A percentile compares a stretch with the other conserved stretches of the same genome.
Evolutionary conservation across 169 alveolate genomes (phyloP).

Genomic region (Cryptosporidium sp.): DNA sequence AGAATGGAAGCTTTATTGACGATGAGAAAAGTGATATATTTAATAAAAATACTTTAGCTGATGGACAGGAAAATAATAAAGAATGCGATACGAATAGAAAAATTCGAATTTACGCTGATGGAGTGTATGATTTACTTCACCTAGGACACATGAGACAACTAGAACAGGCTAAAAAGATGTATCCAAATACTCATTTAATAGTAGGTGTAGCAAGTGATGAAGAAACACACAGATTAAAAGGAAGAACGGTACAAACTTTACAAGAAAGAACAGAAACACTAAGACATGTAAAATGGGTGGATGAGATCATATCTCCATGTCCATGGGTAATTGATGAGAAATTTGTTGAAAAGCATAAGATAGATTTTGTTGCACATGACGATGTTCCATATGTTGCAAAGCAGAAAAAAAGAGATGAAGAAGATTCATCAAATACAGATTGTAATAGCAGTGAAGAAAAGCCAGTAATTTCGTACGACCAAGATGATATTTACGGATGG

Average conservation of each 20-base stretch:
- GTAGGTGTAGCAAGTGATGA: constrained; percentile 97
- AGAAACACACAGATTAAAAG: constrained; percentile 93
- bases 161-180: constrained; percentile 96
- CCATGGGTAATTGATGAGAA: constrained; percentile 94
- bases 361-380: constrained; percentile 95
- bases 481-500: constrained; percentile 92
- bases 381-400: constrained; percentile 92
- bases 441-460: constrained; percentile 74
- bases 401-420: constrained; percentile 79
- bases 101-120: constrained; percentile 87
- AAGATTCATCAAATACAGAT: constrained; percentile 23
- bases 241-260: constrained; percentile 93
- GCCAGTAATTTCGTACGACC: constrained; percentile 77
- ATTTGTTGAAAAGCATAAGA: constrained; percentile 89
- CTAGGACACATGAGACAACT: constrained; percentile 96
- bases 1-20: background rate
- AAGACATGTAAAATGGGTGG: constrained; percentile 96
- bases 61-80: constrained; percentile 24
- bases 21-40: background rate
- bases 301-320: constrained; percentile 96
- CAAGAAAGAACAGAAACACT: constrained; percentile 94
- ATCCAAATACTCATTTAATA: constrained; percentile 90
- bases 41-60: background rate
- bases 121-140: constrained; percentile 96
- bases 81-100: constrained; percentile 83